Conservation (phyloP, 1,284 basidiomycete genomes). For the Pisolithus thermaeus region DNA sequence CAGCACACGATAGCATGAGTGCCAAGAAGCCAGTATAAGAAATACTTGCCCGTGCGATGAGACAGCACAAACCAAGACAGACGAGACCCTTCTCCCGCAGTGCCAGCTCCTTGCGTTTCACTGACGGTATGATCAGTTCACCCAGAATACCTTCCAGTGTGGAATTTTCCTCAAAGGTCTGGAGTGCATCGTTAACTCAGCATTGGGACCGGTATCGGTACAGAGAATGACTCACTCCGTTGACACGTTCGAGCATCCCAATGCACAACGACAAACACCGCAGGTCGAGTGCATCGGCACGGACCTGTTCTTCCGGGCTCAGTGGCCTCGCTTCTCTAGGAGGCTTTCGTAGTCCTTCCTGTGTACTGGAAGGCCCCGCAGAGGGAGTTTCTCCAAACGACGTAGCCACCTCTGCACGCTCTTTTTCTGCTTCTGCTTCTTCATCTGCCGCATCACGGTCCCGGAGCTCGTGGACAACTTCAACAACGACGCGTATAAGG, state of each 20-base stretch:
- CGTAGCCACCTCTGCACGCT: slow-evolving; percentile 29
- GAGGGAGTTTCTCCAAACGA: slow-evolving; percentile 30
- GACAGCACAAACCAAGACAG: slow-evolving; percentile 83
- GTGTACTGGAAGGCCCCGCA: slow-evolving; percentile 9
- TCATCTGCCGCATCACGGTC: slow-evolving; percentile 48
- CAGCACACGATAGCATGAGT: too few species aligned
- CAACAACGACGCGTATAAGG: slow-evolving; percentile 90
- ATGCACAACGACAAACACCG: slow-evolving; percentile 86
- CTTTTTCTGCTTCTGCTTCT: slow-evolving; percentile 23
- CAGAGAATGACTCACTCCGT: slow-evolving; percentile 55
- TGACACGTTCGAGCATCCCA: slow-evolving; percentile 87
- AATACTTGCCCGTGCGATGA: slow-evolving; percentile 69
- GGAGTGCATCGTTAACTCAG: not conserved
- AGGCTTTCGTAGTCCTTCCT: slow-evolving; percentile 13
- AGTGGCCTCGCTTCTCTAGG: slow-evolving; percentile 45
- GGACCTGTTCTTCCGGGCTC: slow-evolving; percentile 51
- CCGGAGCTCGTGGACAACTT: slow-evolving; percentile 84
- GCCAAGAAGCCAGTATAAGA: not conserved
- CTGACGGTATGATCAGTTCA: slow-evolving; percentile 88
- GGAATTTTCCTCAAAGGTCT: slow-evolving; percentile 92
- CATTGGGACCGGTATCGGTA: not conserved
- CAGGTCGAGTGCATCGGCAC: slow-evolving; percentile 71
- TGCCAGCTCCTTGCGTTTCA: slow-evolving; percentile 79
- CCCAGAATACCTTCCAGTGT: slow-evolving; percentile 87
- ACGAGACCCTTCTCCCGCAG: slow-evolving; percentile 86